A percentile compares a stretch with the other conserved stretches of the same genome.
phyloP scores from a whole-genome alignment of 768 basidiomycete genomes.

The Holtermanniella nyarrowii region DNA sequence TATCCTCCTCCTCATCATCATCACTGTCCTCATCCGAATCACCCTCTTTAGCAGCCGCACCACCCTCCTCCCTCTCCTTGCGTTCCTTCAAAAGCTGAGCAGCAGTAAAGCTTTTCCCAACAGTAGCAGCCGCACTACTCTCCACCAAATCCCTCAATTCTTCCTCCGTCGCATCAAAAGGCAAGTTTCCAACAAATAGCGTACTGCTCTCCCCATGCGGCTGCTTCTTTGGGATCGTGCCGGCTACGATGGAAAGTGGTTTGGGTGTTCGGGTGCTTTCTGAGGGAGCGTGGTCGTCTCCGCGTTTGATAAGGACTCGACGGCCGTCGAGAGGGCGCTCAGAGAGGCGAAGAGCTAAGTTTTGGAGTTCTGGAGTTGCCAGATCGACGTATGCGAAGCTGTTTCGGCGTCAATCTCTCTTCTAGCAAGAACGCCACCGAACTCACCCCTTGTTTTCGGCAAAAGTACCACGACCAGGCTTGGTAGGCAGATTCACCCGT shows the following conservation, averaged over 20 bases:
- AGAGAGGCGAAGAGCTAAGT: conserved; percentile 63
- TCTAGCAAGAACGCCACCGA: background rate
- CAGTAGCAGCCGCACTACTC: conserved; percentile 47
- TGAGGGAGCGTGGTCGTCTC: conserved; percentile 60
- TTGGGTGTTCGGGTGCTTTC: conserved; percentile 41
- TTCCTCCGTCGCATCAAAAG: conserved; percentile 76
- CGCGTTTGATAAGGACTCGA: conserved; percentile 85
- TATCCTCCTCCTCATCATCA: conserved; percentile 19
- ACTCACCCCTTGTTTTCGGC: conserved; percentile 29
- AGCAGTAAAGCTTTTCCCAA: conserved; percentile 15
- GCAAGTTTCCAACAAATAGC: conserved; percentile 85
- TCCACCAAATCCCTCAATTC: conserved; percentile 65
- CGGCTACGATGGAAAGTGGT: conserved; percentile 40
- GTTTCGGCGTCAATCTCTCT: background rate
- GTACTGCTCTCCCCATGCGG: conserved; percentile 59
- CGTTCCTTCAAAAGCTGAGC: conserved; percentile 12
- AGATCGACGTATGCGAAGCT: conserved; percentile 98
- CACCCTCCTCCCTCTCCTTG: conserved; percentile 6
- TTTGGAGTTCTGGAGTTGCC: conserved; percentile 61
- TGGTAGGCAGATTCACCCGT: conserved; percentile 64
- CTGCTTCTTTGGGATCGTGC: conserved; percentile 65
- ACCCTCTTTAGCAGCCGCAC: conserved; percentile 20
- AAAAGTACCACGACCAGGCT: conserved; percentile 43
- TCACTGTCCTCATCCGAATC: conserved; percentile 6
- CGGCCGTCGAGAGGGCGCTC: conserved; percentile 76